A percentile compares a stretch with the other conserved stretches of the same genome.
Conservation (phyloP, 345 rosid genomes). For the Pistacia vera region DNA sequence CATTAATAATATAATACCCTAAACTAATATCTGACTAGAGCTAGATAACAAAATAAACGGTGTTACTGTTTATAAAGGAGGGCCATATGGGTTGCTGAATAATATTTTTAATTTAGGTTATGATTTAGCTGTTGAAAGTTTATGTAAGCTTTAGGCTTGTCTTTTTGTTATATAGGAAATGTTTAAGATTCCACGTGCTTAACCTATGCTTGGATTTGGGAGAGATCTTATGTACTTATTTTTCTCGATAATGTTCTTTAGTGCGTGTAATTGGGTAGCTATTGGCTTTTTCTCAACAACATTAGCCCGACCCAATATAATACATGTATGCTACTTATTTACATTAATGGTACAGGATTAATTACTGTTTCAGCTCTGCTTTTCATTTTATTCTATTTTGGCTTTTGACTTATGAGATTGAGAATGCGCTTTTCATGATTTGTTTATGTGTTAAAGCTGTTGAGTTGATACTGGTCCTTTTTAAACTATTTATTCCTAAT, state of each 20-base stretch:
- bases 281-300: not conserved
- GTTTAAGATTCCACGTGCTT: constrained; percentile 38
- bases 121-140: constrained; percentile 32
- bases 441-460: too few relatives aligned
- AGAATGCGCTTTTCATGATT: too few relatives aligned
- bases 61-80: constrained; percentile 12
- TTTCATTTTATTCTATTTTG: not conserved
- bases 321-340: not conserved
- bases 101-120: constrained; percentile 24
- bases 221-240: not conserved
- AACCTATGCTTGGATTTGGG: constrained; percentile 25
- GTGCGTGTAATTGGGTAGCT: constrained; percentile 11
- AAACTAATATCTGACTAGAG: constrained; percentile 25
- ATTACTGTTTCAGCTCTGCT: not conserved
- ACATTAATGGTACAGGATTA: not conserved
- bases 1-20: too few relatives aligned
- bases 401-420: not conserved
- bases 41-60: constrained; percentile 24
- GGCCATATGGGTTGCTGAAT: not conserved
- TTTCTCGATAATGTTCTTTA: constrained; percentile 13
- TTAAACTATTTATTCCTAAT: too few relatives aligned
- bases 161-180: constrained; percentile 36
- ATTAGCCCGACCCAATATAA: not conserved
- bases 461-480: too few relatives aligned
- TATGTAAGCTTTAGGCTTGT: constrained; percentile 29